Conservation (phyloP, 495 filamentous ascomycete species). For the Talaromyces proteolyticus region DNA sequence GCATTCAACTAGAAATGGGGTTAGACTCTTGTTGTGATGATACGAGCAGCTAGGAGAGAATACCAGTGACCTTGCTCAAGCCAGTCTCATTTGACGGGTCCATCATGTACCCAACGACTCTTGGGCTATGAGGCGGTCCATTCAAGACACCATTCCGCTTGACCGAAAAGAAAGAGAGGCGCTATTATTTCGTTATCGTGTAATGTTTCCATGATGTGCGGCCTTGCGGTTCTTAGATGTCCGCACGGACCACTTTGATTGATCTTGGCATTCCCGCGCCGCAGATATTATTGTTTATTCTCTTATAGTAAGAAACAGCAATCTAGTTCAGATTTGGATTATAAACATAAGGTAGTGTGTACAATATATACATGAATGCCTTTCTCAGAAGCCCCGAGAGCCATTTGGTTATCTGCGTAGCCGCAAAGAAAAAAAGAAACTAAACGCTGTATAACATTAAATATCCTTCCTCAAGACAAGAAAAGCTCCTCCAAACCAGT, state of each 20-base stretch:
- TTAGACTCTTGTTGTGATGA: not conserved
- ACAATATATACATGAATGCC: not conserved
- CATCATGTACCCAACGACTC: slow-evolving; percentile 16
- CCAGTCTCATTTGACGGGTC: slow-evolving; percentile 38
- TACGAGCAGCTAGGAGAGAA: not conserved
- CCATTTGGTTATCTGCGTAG: not conserved
- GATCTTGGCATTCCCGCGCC: not conserved
- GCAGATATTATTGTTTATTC: not conserved
- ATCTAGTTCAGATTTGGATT: not conserved
- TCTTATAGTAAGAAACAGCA: not conserved
- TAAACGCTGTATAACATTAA: slow-evolving; percentile 9
- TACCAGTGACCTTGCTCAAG: slow-evolving; percentile 49
- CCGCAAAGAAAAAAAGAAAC: not conserved
- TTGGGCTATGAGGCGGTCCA: not conserved
- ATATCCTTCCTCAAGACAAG: not conserved
- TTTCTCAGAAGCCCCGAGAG: not conserved
- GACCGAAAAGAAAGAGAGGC: not conserved
- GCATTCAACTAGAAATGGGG: slow-evolving; percentile 49
- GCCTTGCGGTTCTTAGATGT: not conserved
- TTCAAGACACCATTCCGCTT: not conserved
- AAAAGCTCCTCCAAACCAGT: not conserved
- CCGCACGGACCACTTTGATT: not conserved
- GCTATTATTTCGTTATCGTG: no score
- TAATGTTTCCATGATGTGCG: no score
- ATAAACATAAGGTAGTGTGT: not conserved